Base-by-base conservation (phyloP, 176 grass and related monocot genomes). In the Ananas comosus region DNA sequence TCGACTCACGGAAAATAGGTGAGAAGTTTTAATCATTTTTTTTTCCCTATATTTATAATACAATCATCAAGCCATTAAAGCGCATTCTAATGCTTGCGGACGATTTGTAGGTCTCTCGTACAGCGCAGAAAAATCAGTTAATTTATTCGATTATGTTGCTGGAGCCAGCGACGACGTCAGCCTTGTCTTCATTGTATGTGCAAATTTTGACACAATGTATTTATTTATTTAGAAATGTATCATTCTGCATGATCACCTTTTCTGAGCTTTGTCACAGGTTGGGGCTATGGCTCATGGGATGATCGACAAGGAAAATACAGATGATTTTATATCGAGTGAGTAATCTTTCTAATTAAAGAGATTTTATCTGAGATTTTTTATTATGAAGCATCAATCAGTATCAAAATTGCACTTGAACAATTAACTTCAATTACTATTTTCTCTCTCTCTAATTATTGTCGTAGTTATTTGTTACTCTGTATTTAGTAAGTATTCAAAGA, bases 251-350 rank as follows among this genome's bases (percentile, higher is more conserved):
- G 64, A 50, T 54, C 19, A 27, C 80, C 27, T 3, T 71, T 33
- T 69, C 58, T 72, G 24, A 51, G 51, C 13, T 59, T 82, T 71
- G 22, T 68, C 82, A 72, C 71, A 97, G 93, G 93, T 97, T 66
- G 93, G 93, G 52, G 93, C 93, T 16, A 97, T 92, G 93, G 89
- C 93, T 29, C 93, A 92, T 68, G 93, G 93, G 74, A 84, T 85
- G 84, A 87, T 97, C 48, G 84, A 89, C 48, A 97, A 82, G 27
- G 89, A 92, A 74, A 81, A 85, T 50, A 68, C 81, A 68, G 89
- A 97, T 84, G 94, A 97, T 78, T 92, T 90, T 59, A 83, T 97
- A 78, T 88, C 91, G 65, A 97, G 94, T 97, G 83, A 87, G 88
- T 79, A 64, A 10, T 74, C 33, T 7, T 42, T 42, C 4, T 42